Percentiles rank a stretch among this genome's conserved stretches.
Conservation (phyloP, 2,329 filamentous ascomycete species). For the Microsporum ferrugineum region DNA sequence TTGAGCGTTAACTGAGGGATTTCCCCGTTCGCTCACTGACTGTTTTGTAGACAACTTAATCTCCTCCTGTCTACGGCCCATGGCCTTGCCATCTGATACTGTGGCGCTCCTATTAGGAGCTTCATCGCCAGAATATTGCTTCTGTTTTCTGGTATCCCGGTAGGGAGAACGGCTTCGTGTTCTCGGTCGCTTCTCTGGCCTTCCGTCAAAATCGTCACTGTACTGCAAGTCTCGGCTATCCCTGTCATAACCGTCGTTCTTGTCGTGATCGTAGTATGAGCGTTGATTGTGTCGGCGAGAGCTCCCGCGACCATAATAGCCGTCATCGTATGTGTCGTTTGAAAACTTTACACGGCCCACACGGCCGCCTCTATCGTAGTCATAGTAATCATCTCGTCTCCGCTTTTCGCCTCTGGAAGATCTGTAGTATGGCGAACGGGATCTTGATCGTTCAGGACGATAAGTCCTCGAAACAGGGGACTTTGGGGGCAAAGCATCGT, state of each 20-base stretch:
- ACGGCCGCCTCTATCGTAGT: conserved; percentile 26
- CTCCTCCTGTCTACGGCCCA: conserved; percentile 19
- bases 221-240: conserved; percentile 33
- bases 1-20: conserved; percentile 48
- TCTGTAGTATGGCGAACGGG: conserved; percentile 33
- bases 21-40: conserved; percentile 54
- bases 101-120: conserved; percentile 20
- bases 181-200: conserved; percentile 45
- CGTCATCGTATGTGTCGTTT: conserved; percentile 30
- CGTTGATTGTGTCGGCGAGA: conserved; percentile 28
- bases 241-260: conserved; percentile 31
- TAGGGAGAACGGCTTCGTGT: conserved; percentile 43
- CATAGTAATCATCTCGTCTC: conserved; percentile 26
- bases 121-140: conserved; percentile 30
- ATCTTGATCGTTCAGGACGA: conserved; percentile 48
- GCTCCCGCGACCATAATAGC: conserved; percentile 30
- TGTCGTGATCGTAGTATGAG: conserved; percentile 43
- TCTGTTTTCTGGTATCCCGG: conserved; percentile 28
- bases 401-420: conserved; percentile 31
- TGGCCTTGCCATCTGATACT: neutral
- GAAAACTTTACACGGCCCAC: conserved; percentile 24
- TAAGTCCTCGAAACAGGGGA: conserved; percentile 44
- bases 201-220: conserved; percentile 39
- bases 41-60: conserved; percentile 44
- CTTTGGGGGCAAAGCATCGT: conserved; percentile 43